Evolutionary conservation across 169 alveolate species (phyloP).

Genomic region (Plasmodium reichenowi): DNA sequence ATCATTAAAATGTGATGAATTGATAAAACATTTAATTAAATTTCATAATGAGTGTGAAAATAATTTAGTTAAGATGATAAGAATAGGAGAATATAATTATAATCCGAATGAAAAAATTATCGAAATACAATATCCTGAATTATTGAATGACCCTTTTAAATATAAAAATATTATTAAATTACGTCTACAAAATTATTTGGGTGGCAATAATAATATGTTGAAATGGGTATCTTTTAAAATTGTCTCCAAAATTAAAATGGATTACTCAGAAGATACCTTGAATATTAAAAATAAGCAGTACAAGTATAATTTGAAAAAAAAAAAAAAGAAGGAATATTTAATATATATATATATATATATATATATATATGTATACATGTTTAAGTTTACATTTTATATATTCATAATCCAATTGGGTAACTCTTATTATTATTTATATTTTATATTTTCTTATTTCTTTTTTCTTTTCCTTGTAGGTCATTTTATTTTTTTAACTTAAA

Average conservation of each 20-base stretch:
- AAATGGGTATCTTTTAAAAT: constrained; percentile 60
- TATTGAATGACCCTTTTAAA: constrained; percentile 26
- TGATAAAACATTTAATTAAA: constrained; percentile 31
- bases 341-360: constrained; percentile 14
- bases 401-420: not conserved
- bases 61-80: constrained; percentile 34
- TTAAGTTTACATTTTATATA: constrained; percentile 1
- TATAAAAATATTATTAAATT: constrained; percentile 43
- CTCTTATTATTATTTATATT: not conserved
- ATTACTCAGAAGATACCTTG: constrained; percentile 39
- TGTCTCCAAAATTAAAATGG: constrained; percentile 20
- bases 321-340: not conserved
- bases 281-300: constrained; percentile 60
- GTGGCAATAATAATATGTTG: constrained; percentile 44
- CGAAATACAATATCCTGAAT: constrained; percentile 50
- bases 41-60: constrained; percentile 36
- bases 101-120: constrained; percentile 10
- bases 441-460: not conserved
- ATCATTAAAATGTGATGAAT: constrained; percentile 12
- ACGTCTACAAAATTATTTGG: constrained; percentile 40
- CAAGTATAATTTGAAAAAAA: constrained; percentile 5
- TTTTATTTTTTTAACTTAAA: constrained; percentile 26
- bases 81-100: constrained; percentile 66
- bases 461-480: constrained; percentile 10
- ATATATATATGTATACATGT: not conserved